phyloP scores from a whole-genome alignment of 441 rosid species.

The Aquilaria agallochum region DNA sequence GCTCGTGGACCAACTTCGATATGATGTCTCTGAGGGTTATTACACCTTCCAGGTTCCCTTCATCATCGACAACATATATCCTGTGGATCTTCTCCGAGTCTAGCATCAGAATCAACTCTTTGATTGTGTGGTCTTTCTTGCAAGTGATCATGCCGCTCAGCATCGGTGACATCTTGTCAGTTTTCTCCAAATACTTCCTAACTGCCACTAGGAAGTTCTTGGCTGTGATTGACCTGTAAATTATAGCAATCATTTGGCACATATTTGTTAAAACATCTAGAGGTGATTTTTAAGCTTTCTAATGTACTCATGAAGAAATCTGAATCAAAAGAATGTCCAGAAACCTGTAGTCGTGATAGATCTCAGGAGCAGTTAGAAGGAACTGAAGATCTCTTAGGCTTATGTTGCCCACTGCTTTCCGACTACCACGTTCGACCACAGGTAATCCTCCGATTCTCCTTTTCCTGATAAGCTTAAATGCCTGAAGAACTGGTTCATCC shows the following conservation, averaged over 20 bases:
- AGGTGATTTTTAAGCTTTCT: background rate
- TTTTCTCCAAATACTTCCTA: conserved; percentile 52
- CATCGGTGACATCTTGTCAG: conserved; percentile 42
- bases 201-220: conserved; percentile 70
- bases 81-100: conserved; percentile 66
- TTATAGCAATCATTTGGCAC: conserved; percentile 2
- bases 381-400: conserved; percentile 81
- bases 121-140: conserved; percentile 46
- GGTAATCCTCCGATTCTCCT: conserved; percentile 79
- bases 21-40: conserved; percentile 85
- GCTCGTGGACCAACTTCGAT: conserved; percentile 83
- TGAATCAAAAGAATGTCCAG: background rate
- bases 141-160: conserved; percentile 66
- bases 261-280: background rate
- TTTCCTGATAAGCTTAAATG: conserved; percentile 88
- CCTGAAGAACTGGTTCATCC: conserved; percentile 91
- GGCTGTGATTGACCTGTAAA: conserved; percentile 70
- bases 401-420: conserved; percentile 73
- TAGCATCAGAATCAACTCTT: conserved; percentile 65
- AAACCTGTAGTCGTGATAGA: conserved; percentile 80
- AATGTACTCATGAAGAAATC: conserved; percentile 7
- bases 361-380: conserved; percentile 85
- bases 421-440: conserved; percentile 49
- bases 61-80: conserved; percentile 68
- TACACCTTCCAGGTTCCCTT: conserved; percentile 79